Evolutionary conservation across 805 yeast genomes (phyloP).

Genomic region (Candida tallmaniae): DNA sequence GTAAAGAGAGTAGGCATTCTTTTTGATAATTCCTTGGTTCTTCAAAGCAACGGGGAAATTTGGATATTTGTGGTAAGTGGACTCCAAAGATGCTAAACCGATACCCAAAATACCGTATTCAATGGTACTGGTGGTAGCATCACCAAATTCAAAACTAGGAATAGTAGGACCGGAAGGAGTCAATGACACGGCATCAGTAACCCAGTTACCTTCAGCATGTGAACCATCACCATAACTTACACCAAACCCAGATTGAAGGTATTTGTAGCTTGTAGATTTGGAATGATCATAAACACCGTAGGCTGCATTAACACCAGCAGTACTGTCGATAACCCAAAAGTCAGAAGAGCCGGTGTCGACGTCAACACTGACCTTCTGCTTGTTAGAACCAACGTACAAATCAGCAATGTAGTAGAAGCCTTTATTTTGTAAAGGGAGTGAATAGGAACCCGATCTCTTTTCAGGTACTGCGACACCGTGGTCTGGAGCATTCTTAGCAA

Average conservation of each 20-base stretch:
- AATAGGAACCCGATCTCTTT: conserved; percentile 5
- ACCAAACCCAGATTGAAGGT: conserved; percentile 30
- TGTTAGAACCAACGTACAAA: conserved; percentile 18
- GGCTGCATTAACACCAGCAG: conserved; percentile 3
- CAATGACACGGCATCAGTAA: conserved; percentile 12
- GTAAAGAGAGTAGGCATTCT: conserved; percentile 35
- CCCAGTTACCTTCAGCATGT: conserved; percentile 28
- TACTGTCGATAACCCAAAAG: conserved; percentile 19
- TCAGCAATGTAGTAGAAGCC: conserved; percentile 12
- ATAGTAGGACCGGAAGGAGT: conserved; percentile 1
- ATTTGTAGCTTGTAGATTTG: conserved; percentile 26
- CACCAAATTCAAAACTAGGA: conserved; percentile 17
- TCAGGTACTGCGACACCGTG: background rate
- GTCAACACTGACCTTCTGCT: conserved; percentile 16
- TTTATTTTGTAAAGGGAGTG: conserved; percentile 5
- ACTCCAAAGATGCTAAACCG: conserved; percentile 12
- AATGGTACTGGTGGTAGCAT: conserved; percentile 9
- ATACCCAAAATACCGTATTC: conserved; percentile 17
- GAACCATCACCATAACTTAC: conserved; percentile 47
- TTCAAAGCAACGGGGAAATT: conserved; percentile 33
- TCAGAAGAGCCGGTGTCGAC: conserved; percentile 29
- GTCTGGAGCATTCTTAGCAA: background rate
- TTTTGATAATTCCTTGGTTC: conserved; percentile 29
- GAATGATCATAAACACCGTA: conserved; percentile 37
- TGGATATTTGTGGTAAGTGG: conserved; percentile 16